phyloP scores from a whole-genome alignment of 1,139 yeast species.

The Scheffersomyces lignicola region DNA sequence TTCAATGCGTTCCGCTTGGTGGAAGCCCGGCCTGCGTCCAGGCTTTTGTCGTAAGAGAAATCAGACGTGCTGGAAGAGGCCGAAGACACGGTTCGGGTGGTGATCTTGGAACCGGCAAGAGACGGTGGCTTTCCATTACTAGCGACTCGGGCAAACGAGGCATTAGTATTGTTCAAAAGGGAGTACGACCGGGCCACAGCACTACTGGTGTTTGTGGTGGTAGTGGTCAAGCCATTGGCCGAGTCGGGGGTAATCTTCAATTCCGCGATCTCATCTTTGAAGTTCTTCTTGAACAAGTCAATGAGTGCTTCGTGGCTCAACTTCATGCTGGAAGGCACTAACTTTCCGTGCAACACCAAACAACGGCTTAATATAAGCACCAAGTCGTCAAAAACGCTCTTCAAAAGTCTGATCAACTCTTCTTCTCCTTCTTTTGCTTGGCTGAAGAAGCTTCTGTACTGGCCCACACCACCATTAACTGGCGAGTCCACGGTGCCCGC shows the following conservation, averaged over 20 bases:
- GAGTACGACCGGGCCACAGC: background rate
- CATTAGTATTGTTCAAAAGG: no score
- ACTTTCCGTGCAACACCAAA: constrained; percentile 64
- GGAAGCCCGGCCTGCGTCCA: constrained; percentile 13
- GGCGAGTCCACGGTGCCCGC: constrained; percentile 93
- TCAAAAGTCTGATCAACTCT: constrained; percentile 50
- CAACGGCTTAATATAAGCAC: constrained; percentile 66
- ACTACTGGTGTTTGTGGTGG: background rate
- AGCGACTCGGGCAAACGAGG: background rate
- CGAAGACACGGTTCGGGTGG: background rate
- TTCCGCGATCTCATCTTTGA: constrained; percentile 58
- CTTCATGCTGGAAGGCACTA: constrained; percentile 58
- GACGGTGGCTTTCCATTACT: background rate
- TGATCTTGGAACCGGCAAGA: background rate
- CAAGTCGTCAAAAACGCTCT: constrained; percentile 67
- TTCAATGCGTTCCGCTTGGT: constrained; percentile 47
- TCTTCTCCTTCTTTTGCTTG: constrained; percentile 42
- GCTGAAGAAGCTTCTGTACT: constrained; percentile 69
- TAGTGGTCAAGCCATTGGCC: background rate
- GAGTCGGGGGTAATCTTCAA: constrained; percentile 18
- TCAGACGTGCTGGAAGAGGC: constrained; percentile 3
- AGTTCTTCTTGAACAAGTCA: constrained; percentile 65
- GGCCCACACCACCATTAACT: constrained; percentile 89
- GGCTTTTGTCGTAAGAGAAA: constrained; percentile 9
- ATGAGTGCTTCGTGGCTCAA: constrained; percentile 68